phyloP scores from a whole-genome alignment of 768 basidiomycete genomes.

The Guyanaporus albipodus region DNA sequence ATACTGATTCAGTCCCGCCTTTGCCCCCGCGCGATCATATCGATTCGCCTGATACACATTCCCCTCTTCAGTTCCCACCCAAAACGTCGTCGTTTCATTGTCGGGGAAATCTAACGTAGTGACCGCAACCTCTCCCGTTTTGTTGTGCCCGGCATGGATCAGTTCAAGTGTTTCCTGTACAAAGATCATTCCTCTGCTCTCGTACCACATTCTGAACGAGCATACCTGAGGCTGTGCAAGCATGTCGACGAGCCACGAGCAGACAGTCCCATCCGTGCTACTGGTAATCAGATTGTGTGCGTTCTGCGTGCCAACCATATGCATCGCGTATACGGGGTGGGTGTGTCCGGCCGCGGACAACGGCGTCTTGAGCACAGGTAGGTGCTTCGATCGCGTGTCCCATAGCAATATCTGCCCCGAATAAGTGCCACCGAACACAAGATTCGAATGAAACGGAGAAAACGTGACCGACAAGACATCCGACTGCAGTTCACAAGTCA shows the following conservation, averaged over 20 bases:
- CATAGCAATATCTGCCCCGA: conserved; percentile 97
- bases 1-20: conserved; percentile 90
- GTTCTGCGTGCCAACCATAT: conserved; percentile 98
- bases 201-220: neutral
- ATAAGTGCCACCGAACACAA: conserved; percentile 98
- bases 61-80: conserved; percentile 98
- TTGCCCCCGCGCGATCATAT: conserved; percentile 94
- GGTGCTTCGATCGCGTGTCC: conserved; percentile 96
- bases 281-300: conserved; percentile 96
- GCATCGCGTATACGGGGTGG: conserved; percentile 97
- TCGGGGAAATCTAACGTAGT: conserved; percentile 93
- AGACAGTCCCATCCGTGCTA: conserved; percentile 95
- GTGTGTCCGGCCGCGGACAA: conserved; percentile 95
- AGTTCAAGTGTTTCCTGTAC: conserved; percentile 89
- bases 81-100: conserved; percentile 95
- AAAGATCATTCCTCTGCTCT: conserved; percentile 1
- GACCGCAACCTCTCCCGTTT: conserved; percentile 95
- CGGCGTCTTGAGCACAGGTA: conserved; percentile 95
- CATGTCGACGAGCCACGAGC: conserved; percentile 99
- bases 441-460: conserved; percentile 96
- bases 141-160: conserved; percentile 85
- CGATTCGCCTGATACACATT: conserved; percentile 95
- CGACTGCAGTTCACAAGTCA: conserved; percentile 52
- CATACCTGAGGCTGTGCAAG: conserved; percentile 92
- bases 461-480: conserved; percentile 96